Conservation (phyloP, 352 stramenopile species). For the Phytophthora pluvialis region DNA sequence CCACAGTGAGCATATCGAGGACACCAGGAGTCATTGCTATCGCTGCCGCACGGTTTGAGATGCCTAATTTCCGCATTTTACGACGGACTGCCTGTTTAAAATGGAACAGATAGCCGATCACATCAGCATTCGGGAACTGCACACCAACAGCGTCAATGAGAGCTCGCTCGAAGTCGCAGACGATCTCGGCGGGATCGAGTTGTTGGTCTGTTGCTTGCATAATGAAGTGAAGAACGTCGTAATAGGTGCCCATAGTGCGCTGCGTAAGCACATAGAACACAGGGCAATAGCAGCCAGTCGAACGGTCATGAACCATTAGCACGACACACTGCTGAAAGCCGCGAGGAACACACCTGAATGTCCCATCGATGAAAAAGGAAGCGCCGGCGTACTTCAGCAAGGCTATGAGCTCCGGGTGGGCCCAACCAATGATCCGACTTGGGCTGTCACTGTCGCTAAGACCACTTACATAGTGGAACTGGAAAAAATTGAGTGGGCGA, state of each 20-base stretch:
- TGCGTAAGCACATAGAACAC: background rate
- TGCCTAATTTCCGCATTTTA: background rate
- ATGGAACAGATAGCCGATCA: background rate
- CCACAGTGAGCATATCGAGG: slow-evolving; percentile 11
- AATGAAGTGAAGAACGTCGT: background rate
- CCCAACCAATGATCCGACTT: background rate
- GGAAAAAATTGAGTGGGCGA: background rate
- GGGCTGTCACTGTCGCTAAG: background rate
- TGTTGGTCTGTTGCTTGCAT: background rate
- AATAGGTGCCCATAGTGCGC: background rate
- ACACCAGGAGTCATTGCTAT: too few species aligned
- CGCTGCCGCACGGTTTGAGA: too few species aligned
- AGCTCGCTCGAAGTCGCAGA: background rate
- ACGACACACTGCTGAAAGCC: background rate
- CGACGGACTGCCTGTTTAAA: background rate
- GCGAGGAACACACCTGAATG: background rate
- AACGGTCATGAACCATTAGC: background rate
- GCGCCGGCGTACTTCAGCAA: background rate
- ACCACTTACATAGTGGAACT: background rate
- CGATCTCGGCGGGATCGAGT: background rate
- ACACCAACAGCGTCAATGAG: background rate
- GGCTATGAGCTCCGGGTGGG: background rate
- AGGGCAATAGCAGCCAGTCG: background rate
- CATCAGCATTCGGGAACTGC: background rate
- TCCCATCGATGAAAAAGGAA: background rate